Conservation (phyloP, 140 eudicot genomes). For the Ambrosia hybrid region DNA sequence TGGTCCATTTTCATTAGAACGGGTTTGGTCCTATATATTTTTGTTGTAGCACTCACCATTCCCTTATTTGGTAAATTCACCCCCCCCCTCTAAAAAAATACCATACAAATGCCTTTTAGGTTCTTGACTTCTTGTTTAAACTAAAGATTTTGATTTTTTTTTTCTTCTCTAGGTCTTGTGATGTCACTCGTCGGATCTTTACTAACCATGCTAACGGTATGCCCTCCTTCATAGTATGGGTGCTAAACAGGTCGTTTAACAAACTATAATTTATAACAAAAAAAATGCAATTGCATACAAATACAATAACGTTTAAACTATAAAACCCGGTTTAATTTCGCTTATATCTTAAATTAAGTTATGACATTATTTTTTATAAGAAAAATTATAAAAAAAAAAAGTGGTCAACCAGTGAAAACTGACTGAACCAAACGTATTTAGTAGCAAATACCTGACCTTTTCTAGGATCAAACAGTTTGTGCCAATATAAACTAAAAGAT, state of each 20-base stretch:
- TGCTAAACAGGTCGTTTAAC: not conserved
- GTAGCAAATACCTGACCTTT: no score
- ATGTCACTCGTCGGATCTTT: constrained; percentile 94
- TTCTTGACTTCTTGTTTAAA: not conserved
- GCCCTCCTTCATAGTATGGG: constrained; percentile 11
- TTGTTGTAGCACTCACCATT: constrained; percentile 61
- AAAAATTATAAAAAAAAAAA: not conserved
- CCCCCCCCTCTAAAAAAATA: not conserved
- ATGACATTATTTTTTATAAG: no score
- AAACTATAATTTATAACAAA: not conserved
- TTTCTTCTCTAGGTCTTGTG: constrained; percentile 65
- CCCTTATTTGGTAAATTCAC: constrained; percentile 81
- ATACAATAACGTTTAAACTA: not conserved
- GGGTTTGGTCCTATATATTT: constrained; percentile 67
- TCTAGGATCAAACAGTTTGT: no score
- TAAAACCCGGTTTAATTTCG: not conserved
- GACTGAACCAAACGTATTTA: no score
- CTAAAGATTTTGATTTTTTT: constrained; percentile 9
- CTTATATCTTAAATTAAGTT: not conserved
- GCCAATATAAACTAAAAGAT: no score
- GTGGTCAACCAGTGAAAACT: not conserved
- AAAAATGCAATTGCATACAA: not conserved
- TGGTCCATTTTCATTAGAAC: constrained; percentile 79
- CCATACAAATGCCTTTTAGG: no score
- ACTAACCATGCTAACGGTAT: constrained; percentile 92